Base-by-base conservation (phyloP, 2,329 filamentous ascomycete species). In the Plectosphaerella sp. region DNA sequence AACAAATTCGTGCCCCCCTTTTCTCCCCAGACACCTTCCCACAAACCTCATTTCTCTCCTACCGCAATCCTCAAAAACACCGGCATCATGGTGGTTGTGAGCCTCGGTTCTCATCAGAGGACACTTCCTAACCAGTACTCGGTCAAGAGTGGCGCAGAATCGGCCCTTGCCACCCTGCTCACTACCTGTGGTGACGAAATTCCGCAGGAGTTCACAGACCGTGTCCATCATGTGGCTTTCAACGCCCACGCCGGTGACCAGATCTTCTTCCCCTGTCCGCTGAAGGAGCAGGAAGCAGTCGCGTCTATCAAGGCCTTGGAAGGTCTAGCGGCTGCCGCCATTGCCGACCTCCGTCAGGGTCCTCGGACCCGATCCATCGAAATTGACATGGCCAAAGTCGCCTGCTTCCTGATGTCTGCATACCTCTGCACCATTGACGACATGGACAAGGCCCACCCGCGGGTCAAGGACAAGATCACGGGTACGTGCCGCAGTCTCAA, bases 231-330 rank as follows among this genome's bases (percentile, higher is more conserved):
- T 48, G 64, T 71, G 49, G 49, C 53, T 2, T 71, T 73, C 54
- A 61, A 57, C 45, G 62, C 65, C 35, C 54, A 54, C 37, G 58
- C 61, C 14, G 64, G 63, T 10, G 64, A 71, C 48, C 55, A 56
- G 24, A 58, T 67, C 28, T 68, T 70, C 52, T 67, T 74, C 20
- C 72, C 72, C 5, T 70, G 65, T 28, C 72, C 71, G n/a, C 55
- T 73, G 33, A 69, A 64, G 52, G 69, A 74, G 55, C 69, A 72
- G 50, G 71, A 74, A 53, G 64, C 67, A 6, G 63, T 62, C 5
- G 64, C 66, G 28, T 70, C 82, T 4, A 67, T 86, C 56, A 85
- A 84, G 61, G 82, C 76, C 6, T 68, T 84, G 6, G 83, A 86
- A 59, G 83, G 77, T 5, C 74, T 77, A 39, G 72, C 82, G n/a